Base-by-base conservation (phyloP, 139 green algal genomes). In the Chlamydomonas schloesseri region DNA sequence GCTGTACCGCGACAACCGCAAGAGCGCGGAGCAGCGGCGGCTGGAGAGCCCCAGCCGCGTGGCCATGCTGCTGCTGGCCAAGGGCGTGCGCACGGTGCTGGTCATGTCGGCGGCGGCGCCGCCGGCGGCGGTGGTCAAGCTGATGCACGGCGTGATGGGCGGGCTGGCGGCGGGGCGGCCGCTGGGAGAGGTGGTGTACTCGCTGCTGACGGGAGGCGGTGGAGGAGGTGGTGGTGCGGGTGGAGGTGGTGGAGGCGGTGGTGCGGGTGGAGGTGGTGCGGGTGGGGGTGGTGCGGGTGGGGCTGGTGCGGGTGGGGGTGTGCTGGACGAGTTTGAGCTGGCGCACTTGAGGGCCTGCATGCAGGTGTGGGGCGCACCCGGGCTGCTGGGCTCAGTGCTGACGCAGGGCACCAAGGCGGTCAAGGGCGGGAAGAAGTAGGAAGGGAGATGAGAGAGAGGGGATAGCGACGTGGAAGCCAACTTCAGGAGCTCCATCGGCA, bases 1-100 rank as follows among this genome's bases (percentile, higher is more conserved):
- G 84, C 67, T 92, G 70, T 92, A 92, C 74, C 64, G 89, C 15
- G 89, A 92, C 70, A 92, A 92, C 81, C 74, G 89, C 42, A 92
- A 92, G 74, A 85, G 68, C 33, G 33, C 81, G 60, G 62, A 81
- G 53, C 70, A 87, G 75, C 24, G 81, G 46, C 36, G 46, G 34
- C 70, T 90, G 62, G 89, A 92, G 81, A 46, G 50, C 34, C 81
- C 89, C 0, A 10, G 79, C 3, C 42, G 68, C 1, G 87, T 88
- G 15, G 85, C 89, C 23, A 70, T 80, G 81, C 76, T 92, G 64
- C 81, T 90, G 70, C 69, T 92, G 50, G 73, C 80, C 17, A 81
- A 85, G 3, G 89, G 89, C 26, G 80, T 82, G 75, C 13, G 75
- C 42, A 84, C 78, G 46, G 64, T 84, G 62, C 64, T 84, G 78